These are phyloP conservation scores for Pilaira anomala DNA, from an alignment of 192 early-diverging fungal species.

Conservation along the genomic window DNA sequence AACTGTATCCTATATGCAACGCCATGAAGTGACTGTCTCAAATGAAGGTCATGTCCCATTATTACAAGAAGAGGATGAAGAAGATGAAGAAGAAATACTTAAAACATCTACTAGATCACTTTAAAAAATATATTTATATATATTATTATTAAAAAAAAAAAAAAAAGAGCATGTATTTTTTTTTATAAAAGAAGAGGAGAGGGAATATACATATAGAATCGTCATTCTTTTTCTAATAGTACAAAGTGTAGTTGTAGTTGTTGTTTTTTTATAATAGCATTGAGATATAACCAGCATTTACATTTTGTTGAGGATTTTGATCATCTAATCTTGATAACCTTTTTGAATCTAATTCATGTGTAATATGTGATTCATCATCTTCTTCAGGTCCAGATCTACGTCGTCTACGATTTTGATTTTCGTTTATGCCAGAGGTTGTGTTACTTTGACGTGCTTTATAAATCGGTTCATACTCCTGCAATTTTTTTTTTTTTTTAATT, in stretches of 20 bases:
- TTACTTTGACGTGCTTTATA: conserved; percentile 57
- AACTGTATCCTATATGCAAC: not conserved
- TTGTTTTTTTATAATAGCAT: not conserved
- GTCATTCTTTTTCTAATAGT: too few relatives aligned
- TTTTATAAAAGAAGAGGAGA: too few relatives aligned
- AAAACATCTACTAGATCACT: too few relatives aligned
- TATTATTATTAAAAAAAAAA: too few relatives aligned
- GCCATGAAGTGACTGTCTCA: not conserved
- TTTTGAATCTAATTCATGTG: too few relatives aligned
- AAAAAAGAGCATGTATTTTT: too few relatives aligned
- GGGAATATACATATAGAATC: too few relatives aligned
- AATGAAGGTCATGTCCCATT: not conserved
- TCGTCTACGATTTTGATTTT: conserved; percentile 45
- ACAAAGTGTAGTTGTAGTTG: not conserved
- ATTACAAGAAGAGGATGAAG: not conserved
- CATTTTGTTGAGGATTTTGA: not conserved
- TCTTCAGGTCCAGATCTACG: conserved; percentile 58
- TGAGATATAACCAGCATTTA: not conserved
- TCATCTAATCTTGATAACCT: too few relatives aligned
- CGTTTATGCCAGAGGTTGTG: conserved; percentile 37
- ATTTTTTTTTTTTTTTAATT: not conserved
- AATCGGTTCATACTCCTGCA: conserved; percentile 80
- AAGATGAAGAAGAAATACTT: not conserved
- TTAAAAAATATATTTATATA: too few relatives aligned
- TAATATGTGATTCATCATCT: conserved; percentile 33